phyloP scores from a whole-genome alignment of 805 yeast genomes.

The Saccharomycopsis oosterbeekiorum region DNA sequence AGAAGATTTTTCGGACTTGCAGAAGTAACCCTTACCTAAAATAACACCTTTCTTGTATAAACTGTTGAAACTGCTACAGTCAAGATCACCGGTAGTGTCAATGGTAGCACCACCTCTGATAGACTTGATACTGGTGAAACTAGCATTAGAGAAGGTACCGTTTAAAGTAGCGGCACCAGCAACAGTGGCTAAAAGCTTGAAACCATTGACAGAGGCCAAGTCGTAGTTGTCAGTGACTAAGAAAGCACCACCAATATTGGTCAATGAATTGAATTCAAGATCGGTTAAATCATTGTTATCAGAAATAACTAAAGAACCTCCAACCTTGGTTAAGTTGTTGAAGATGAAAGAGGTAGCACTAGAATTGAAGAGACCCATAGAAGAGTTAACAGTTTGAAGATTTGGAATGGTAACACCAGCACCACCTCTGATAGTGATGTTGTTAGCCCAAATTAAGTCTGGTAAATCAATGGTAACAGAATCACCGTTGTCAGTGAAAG shows the following conservation, averaged over 20 bases:
- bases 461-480: conserved; percentile 60
- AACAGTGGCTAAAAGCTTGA: conserved; percentile 61
- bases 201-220: conserved; percentile 57
- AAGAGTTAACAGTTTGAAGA: conserved; percentile 66
- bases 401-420: conserved; percentile 59
- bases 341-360: conserved; percentile 47
- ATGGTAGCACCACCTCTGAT: conserved; percentile 91
- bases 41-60: conserved; percentile 72
- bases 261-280: conserved; percentile 59
- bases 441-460: conserved; percentile 74
- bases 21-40: conserved; percentile 80
- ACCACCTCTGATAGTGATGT: conserved; percentile 77
- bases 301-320: conserved; percentile 70
- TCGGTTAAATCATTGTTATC: conserved; percentile 65
- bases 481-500: conserved; percentile 80
- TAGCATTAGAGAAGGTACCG: conserved; percentile 76
- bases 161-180: conserved; percentile 80
- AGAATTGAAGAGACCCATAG: conserved; percentile 73
- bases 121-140: conserved; percentile 60
- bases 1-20: conserved; percentile 52
- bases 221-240: conserved; percentile 76
- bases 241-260: conserved; percentile 87
- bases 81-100: conserved; percentile 66
- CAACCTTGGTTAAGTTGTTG: conserved; percentile 50
- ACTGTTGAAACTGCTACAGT: conserved; percentile 67